These are phyloP conservation scores for Rhodotorula sp. DNA, from an alignment of 1,284 basidiomycete genomes.

Conservation along the genomic window DNA sequence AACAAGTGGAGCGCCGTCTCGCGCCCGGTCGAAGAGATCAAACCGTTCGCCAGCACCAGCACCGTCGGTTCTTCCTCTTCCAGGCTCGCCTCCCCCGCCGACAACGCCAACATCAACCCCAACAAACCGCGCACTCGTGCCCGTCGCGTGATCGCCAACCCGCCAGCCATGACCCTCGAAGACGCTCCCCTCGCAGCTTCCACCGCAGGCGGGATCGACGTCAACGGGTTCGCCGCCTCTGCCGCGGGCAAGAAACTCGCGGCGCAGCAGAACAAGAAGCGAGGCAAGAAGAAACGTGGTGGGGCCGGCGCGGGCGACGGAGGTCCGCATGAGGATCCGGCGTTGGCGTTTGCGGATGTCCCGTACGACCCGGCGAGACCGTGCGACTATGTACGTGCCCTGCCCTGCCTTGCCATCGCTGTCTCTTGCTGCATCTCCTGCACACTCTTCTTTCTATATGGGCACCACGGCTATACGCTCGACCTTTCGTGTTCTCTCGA, in stretches of 20 bases:
- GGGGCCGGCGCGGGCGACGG: conserved; percentile 9
- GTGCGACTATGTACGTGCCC: conserved; percentile 63
- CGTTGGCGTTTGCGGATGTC: conserved; percentile 52
- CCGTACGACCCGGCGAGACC: conserved; percentile 74
- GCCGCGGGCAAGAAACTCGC: conserved; percentile 50
- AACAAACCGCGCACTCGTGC: not conserved
- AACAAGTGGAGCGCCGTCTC: conserved; percentile 18
- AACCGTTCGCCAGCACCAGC: conserved; percentile 19
- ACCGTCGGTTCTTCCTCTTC: not conserved
- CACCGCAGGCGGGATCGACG: conserved; percentile 57
- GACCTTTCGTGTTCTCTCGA: not conserved
- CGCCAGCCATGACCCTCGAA: conserved; percentile 43
- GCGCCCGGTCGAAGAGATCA: conserved; percentile 3
- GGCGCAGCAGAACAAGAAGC: conserved; percentile 28
- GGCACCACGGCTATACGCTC: not conserved
- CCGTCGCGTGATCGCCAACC: conserved; percentile 26
- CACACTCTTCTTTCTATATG: not conserved
- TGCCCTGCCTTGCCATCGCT: not conserved
- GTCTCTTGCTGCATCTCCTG: too few species aligned
- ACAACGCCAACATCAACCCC: not conserved
- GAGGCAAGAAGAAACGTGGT: conserved; percentile 26
- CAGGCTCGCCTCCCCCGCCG: not conserved
- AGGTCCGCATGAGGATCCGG: conserved; percentile 37
- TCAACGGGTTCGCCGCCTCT: conserved; percentile 65
- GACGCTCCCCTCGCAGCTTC: conserved; percentile 50